Base-by-base conservation (phyloP, 306 rosid species). In the Cotoneaster glaucophyllus region DNA sequence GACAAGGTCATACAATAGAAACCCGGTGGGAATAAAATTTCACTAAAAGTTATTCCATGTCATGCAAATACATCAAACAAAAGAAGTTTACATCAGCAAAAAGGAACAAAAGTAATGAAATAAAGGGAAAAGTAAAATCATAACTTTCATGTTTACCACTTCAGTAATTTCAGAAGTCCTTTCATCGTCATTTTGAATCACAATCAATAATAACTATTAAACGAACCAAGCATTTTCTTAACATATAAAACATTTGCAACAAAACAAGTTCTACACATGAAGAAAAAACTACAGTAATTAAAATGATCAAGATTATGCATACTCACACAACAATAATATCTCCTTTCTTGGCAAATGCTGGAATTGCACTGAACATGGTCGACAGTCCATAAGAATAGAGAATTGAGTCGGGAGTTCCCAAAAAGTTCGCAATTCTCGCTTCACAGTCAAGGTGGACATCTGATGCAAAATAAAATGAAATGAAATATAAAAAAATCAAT, bases 391-490 rank as follows among this genome's bases (percentile, higher is more conserved):
- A 96, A 39, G 99, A 90, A 86, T 92, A 92, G 48, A 96, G 93
- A 84, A 96, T 96, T 73, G 99, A 96, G 78, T 96, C 98, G 32
- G 97, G 93, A 52, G 99, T 96, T 83, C 99, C 99, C 96, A 96
- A 83, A 87, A 96, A 96, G 14, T 88, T 90, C 44, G 99, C 96
- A 74, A 96, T 90, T 82, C 99, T 90, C 58, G 94, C 97, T 84
- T 96, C 99, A 86, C 97, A 96, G 74, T 96, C 99, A 88, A 96
- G 99, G 84, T 96, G 99, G 78, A 96, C 97, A 78, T 92, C 99
- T 92, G 86, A 75, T 67, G 74, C 78, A 74, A 75, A 78, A 76
- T 69, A 61, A 54, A 67, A 84, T 76, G 66, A 64, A 31, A 50
- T 50, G 21, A 50, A 48, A 5, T 48, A 48, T 1, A 34, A 34